Evolutionary conservation across 1,284 basidiomycete species (phyloP).

Genomic region (Pterula multifida): DNA sequence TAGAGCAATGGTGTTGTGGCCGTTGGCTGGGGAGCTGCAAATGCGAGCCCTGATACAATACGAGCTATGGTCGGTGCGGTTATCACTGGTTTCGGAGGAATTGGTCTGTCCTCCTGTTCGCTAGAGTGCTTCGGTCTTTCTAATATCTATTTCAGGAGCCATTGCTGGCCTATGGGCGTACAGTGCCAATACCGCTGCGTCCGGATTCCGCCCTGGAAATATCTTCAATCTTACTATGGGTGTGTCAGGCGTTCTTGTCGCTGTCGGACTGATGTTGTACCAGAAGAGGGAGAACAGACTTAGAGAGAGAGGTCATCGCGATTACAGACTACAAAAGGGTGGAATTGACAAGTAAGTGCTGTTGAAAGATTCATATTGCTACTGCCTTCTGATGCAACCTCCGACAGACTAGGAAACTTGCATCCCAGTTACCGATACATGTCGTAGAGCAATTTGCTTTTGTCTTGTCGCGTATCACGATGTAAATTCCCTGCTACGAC

Average conservation of each 20-base stretch:
- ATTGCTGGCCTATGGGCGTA: conserved; percentile 9
- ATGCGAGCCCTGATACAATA: background rate
- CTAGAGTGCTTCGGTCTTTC: too few relatives aligned
- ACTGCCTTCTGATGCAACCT: too few relatives aligned
- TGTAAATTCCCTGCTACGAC: too few relatives aligned
- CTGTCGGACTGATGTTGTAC: conserved; percentile 3
- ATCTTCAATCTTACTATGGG: conserved; percentile 9
- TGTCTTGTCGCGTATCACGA: too few relatives aligned
- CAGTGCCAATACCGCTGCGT: conserved; percentile 7
- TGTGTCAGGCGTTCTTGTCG: background rate
- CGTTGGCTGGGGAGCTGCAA: conserved; percentile 1
- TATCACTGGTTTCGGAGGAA: background rate
- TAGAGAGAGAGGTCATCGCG: conserved; percentile 8
- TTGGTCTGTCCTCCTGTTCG: too few relatives aligned
- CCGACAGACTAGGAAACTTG: too few relatives aligned
- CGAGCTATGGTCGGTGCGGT: conserved; percentile 3
- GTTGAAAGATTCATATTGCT: too few relatives aligned
- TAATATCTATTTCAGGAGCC: too few relatives aligned
- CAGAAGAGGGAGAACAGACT: conserved; percentile 8
- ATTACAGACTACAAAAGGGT: conserved; percentile 11
- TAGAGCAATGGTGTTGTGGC: conserved; percentile 1
- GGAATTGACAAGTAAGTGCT: too few relatives aligned
- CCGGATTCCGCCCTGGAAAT: conserved; percentile 9
- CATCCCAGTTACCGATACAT: too few relatives aligned
- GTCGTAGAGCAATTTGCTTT: too few relatives aligned